Evolutionary conservation across 2,329 filamentous ascomycete genomes (phyloP), one percentile per base, ranked within the genome.

Genomic region (Alternaria sp.): DNA sequence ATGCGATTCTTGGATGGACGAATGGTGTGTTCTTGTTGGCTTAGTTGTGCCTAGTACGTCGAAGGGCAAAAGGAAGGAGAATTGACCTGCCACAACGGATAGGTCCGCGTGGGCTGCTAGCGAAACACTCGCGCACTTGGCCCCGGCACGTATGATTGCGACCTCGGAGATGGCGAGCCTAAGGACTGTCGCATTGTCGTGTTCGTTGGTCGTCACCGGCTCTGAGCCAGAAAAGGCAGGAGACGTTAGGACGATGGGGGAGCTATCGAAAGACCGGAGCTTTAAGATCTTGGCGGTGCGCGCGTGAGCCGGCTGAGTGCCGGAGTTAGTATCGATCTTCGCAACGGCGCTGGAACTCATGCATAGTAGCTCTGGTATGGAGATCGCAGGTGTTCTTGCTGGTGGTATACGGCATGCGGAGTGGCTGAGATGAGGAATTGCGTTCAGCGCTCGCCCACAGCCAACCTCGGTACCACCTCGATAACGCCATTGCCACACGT

Each of bases 171-270:
- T 27, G 46, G 20, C 27, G 27, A 45, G 20, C 22, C 36, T 20
- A 28, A 45, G 34, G 25, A 30, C 16, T 60, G 46, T 41, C 55
- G 43, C 41, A 43, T 20, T 51, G 46, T 46, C n/a, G 30, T 36
- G 38, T 41, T 43, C 18, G 41, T 16, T 32, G 46, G 30, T 3
- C 14, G 18, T 30, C 25, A 43, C 46, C 53, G 53, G 58, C 32
- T 52, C 16, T 46, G 54, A 32, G 54, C 53, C 58, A 57, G 46
- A 54, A 60, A 56, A 52, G 58, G 58, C 53, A 60, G 58, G 58
- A 60, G 49, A 51, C 5, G 36, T 57, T 16, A 44, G n/a, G 40
- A 20, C 20, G n/a, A 43, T 22, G 32, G 28, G 12, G 36, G 25
- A n/a, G 46, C 48, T 46, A 52, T 56, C 25, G 55, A 57, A 48